Base-by-base conservation (phyloP, 805 yeast species). In the Schwanniomyces pseudopolymorphus region DNA sequence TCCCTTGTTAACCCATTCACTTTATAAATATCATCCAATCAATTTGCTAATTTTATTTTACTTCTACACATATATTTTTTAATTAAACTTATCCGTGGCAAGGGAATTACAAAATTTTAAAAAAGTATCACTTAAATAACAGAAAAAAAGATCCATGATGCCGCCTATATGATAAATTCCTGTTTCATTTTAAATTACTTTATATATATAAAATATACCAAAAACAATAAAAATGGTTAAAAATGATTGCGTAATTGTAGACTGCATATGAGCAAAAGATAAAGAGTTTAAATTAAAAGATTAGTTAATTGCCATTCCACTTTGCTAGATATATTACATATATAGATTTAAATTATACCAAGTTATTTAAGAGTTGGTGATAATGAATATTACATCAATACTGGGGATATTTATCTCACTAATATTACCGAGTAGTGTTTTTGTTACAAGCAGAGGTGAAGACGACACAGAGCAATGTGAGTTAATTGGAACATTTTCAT, bases 401-500 rank as follows among this genome's bases (percentile, higher is more conserved):
- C 43, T 24, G 43, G 19, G 26, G 17, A 6, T 44, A 13, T 33
- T 47, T n/a, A 14, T 44, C 14, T 26, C 51, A 8, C 21, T 25
- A 8, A 19, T 38, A 38, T 14, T 22, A 11, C 47, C 47, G 10
- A 22, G 13, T 16, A 13, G 38, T 24, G 20, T 39, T 17, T 36
- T 17, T 14, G 8, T 45, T 8, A 43, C 36, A 36, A 39, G n/a
- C 5, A 20, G 14, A 5, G 17, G 28, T 27, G 45, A 43, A 19
- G 53, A 44, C 10, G 59, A 59, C 21, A 66, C 59, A 22, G 67
- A 66, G 43, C 69, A 71, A 46, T 73, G 78, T 57, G 77, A 72
- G 52, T 55, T 73, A 13, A 66, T 92, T 26, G 98, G 98, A 1
- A 92, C 97, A 3, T 87, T 90, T 48, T 89, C 97, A 0, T 72